Conservation (phyloP, 2,329 filamentous ascomycete species). For the Neospermospora avenae region DNA sequence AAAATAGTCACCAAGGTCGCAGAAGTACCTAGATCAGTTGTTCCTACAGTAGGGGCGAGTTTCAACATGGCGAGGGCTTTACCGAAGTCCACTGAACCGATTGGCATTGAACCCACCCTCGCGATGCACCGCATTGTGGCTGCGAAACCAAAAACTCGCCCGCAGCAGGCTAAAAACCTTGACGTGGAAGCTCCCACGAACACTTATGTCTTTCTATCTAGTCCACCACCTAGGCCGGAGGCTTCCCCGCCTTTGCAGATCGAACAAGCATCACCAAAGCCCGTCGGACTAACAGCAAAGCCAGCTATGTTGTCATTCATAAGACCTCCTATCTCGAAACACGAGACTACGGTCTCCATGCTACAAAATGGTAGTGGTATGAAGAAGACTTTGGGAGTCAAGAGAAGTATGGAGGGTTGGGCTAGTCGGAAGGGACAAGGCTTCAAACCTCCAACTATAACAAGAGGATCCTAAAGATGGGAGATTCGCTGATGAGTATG, state of each 20-base stretch:
- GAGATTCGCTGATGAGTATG: not conserved
- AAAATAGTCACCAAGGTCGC: not conserved
- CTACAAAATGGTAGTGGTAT: slow-evolving; percentile 21
- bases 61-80: slow-evolving; percentile 14
- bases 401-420: slow-evolving; percentile 49
- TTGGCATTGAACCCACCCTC: slow-evolving; percentile 23
- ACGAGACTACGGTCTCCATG: slow-evolving; percentile 29
- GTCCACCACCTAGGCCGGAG: slow-evolving; percentile 29
- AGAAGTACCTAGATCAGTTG: not conserved
- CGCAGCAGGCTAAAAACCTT: slow-evolving; percentile 16
- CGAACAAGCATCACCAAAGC: slow-evolving; percentile 11
- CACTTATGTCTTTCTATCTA: slow-evolving; percentile 33
- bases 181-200: slow-evolving; percentile 17
- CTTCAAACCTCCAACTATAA: slow-evolving; percentile 32
- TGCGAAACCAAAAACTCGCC: slow-evolving; percentile 20
- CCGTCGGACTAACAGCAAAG: slow-evolving; percentile 16
- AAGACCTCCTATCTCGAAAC: slow-evolving; percentile 25
- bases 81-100: not conserved
- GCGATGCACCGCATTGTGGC: slow-evolving; percentile 25
- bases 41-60: not conserved
- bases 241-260: not conserved
- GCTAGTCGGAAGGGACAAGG: slow-evolving; percentile 25
- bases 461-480: slow-evolving; percentile 6
- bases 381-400: slow-evolving; percentile 48
- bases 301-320: slow-evolving; percentile 27